These are phyloP conservation scores for Glycine latifolia DNA, from an alignment of 306 rosid species.

Conservation along the genomic window DNA sequence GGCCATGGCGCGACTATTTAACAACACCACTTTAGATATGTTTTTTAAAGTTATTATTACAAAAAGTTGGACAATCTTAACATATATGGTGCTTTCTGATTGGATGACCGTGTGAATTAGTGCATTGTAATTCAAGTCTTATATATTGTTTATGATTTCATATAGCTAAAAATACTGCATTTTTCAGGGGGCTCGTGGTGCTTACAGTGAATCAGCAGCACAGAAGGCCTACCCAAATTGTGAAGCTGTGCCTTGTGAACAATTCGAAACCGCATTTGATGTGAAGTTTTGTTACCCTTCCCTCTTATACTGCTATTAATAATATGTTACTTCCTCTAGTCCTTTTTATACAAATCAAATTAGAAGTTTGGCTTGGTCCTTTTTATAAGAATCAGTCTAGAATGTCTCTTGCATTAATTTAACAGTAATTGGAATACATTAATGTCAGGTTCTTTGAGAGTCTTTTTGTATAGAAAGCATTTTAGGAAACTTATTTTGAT, in stretches of 20 bases:
- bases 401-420: too few species aligned
- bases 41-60: background rate
- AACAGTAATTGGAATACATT: too few species aligned
- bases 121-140: background rate
- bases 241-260: slow-evolving; percentile 95
- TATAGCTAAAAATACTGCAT: slow-evolving; percentile 36
- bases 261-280: slow-evolving; percentile 90
- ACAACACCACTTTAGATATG: background rate
- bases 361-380: too few species aligned
- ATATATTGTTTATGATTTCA: background rate
- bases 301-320: background rate
- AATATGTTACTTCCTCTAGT: too few species aligned
- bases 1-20: too few species aligned
- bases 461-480: too few species aligned
- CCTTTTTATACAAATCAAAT: too few species aligned
- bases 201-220: slow-evolving; percentile 92
- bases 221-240: slow-evolving; percentile 95
- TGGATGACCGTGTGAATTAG: background rate
- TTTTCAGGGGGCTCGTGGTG: slow-evolving; percentile 89
- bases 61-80: background rate
- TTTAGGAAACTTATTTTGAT: too few species aligned
- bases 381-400: too few species aligned
- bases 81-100: background rate
- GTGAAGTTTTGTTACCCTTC: slow-evolving; percentile 49
- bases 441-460: too few species aligned